Conservation (phyloP, 345 rosid species). For the Theobroma cacao region DNA sequence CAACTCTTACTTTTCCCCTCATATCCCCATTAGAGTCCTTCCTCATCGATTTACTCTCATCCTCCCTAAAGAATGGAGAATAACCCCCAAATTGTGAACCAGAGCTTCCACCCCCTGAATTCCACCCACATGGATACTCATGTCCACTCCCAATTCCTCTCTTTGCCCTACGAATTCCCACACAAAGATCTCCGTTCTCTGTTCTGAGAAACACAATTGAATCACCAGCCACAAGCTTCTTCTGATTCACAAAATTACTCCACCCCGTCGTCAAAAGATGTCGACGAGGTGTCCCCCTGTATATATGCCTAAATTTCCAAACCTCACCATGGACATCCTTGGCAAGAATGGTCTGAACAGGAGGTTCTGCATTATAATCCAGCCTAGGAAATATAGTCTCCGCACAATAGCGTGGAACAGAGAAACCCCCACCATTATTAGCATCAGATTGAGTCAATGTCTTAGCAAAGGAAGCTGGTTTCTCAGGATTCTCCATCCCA, state of each 20-base stretch:
- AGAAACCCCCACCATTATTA: constrained; percentile 97
- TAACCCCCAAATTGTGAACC: constrained; percentile 46
- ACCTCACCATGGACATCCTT: constrained; percentile 89
- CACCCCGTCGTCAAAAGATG: constrained; percentile 97
- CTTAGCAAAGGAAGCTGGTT: constrained; percentile 89
- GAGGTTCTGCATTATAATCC: constrained; percentile 87
- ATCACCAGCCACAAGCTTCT: constrained; percentile 97
- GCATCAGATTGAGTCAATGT: constrained; percentile 96
- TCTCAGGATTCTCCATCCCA: constrained; percentile 43
- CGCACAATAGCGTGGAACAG: constrained; percentile 97
- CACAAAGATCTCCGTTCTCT: constrained; percentile 86
- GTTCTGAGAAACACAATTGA: constrained; percentile 86
- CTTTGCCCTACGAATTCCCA: constrained; percentile 85
- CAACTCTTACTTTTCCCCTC: constrained; percentile 55
- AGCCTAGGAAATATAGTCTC: constrained; percentile 90
- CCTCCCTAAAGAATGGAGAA: constrained; percentile 51
- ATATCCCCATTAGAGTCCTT: constrained; percentile 36
- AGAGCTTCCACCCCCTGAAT: constrained; percentile 46
- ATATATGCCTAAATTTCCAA: constrained; percentile 96
- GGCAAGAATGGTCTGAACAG: constrained; percentile 89
- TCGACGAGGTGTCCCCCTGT: constrained; percentile 92
- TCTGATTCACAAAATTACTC: constrained; percentile 97
- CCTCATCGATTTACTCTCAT: constrained; percentile 43
- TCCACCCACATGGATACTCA: constrained; percentile 72
- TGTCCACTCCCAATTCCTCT: constrained; percentile 71